Evolutionary conservation across 2,329 filamentous ascomycete species (phyloP), one percentile per base, ranked within the genome.

Genomic region (Fusarium kyushuense): DNA sequence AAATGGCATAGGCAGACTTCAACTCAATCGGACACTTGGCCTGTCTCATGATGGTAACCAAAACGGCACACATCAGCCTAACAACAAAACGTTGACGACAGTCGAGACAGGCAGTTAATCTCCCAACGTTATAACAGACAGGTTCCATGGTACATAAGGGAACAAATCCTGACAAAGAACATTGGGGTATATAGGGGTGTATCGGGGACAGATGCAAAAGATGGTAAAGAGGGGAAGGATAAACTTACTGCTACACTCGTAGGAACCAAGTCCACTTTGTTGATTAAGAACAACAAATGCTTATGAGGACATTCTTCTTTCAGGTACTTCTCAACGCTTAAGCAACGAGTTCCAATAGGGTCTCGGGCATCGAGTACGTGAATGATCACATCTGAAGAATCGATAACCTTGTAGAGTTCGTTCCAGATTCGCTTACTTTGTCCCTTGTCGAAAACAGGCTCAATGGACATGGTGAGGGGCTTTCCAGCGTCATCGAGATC

Each of bases 61-160:
- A 93, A 89, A 98, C 94, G 94, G 92, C 85, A 87, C 84, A 85
- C 84, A 84, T 91, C 92, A 90, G 87, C 86, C 88, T 85, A 48
- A 74, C 74, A 77, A 76, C 76, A 76, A 54, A 72, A 78, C 70
- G 76, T 72, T 73, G 71, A 60, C 67, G 71, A 74, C 76, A 75
- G 71, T 77, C 72, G 78, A 79, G 75, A 77, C 72, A 83, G 85
- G 85, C 79, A 76, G 78, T 97, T 84, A 80, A 90, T 99, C 88
- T 98, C 90, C 96, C 96, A 97, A 93, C 89, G 91, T 91, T 93
- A 92, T 99, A 99, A 99, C 96, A 96, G 94, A 93, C 87, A 82
- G 84, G 88, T 90, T 90, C 91, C 92, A 96, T 79, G 85, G 84
- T 82, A 80, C 82, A 86, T 88, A 83, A 88, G 82, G 82, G 84